Conservation (phyloP, 148 eudicot species). For the Bassia scoparia region DNA sequence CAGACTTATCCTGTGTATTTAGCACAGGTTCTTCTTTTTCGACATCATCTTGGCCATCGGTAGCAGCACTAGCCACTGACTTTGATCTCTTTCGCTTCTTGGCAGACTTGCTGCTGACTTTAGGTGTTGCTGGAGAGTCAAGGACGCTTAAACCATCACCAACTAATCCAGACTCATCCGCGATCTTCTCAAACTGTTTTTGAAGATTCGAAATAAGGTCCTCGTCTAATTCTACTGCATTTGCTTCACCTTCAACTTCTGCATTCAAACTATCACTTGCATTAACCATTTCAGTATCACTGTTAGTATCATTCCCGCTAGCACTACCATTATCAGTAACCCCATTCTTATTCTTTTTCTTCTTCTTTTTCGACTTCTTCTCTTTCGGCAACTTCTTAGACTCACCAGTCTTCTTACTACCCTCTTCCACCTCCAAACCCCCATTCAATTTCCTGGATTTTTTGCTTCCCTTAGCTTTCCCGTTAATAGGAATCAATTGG, state of each 20-base stretch:
- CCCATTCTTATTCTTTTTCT: slow-evolving; percentile 34
- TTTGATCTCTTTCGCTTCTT: slow-evolving; percentile 68
- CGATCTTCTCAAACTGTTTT: slow-evolving; percentile 85
- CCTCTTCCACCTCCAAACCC: slow-evolving; percentile 17
- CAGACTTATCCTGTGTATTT: slow-evolving; percentile 52
- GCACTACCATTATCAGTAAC: not conserved
- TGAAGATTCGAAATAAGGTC: slow-evolving; percentile 78
- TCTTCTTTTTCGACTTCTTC: slow-evolving; percentile 38
- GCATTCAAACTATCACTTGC: slow-evolving; percentile 25
- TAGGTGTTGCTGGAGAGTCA: slow-evolving; percentile 32
- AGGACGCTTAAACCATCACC: slow-evolving; percentile 45
- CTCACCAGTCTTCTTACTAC: slow-evolving; percentile 25
- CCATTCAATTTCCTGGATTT: slow-evolving; percentile 21
- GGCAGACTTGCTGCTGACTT: slow-evolving; percentile 17
- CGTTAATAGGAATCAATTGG: slow-evolving; percentile 39
- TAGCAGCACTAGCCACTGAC: slow-evolving; percentile 14
- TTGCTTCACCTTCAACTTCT: slow-evolving; percentile 22
- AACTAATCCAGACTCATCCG: slow-evolving; percentile 59
- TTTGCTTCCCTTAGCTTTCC: slow-evolving; percentile 17
- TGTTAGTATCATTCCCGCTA: slow-evolving; percentile 7
- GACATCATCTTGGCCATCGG: slow-evolving; percentile 26
- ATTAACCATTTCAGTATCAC: slow-evolving; percentile 21
- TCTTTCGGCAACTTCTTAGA: slow-evolving; percentile 29
- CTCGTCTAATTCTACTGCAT: slow-evolving; percentile 36
- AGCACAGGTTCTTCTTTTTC: slow-evolving; percentile 24